These are phyloP conservation scores for Gautieria morchelliformis DNA, from an alignment of 768 basidiomycete species.

Conservation along the genomic window DNA sequence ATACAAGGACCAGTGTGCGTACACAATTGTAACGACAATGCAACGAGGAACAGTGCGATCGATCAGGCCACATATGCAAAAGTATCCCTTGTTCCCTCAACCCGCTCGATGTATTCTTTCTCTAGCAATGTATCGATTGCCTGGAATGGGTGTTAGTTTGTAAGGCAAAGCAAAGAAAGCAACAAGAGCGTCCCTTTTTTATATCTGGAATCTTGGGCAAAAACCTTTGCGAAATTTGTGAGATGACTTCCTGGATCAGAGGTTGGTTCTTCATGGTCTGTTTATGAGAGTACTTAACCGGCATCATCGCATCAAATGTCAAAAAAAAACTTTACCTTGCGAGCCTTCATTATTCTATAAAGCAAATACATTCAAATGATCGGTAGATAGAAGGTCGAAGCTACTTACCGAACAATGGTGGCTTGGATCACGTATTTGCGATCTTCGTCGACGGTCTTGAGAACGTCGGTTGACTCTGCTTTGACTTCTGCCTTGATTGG, in stretches of 20 bases:
- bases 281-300: background rate
- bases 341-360: conserved; percentile 84
- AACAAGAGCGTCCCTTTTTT: conserved; percentile 59
- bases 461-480: conserved; percentile 78
- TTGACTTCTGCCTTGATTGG: conserved; percentile 94
- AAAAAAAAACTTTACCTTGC: conserved; percentile 34
- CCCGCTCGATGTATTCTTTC: conserved; percentile 96
- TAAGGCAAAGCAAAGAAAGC: background rate
- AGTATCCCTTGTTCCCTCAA: conserved; percentile 83
- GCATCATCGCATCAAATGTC: background rate
- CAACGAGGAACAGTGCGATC: background rate
- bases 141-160: conserved; percentile 26
- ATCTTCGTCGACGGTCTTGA: conserved; percentile 95
- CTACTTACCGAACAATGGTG: conserved; percentile 68
- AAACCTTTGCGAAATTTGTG: conserved; percentile 81
- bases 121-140: conserved; percentile 88
- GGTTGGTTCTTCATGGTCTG: conserved; percentile 86
- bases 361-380: conserved; percentile 10
- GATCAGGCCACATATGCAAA: conserved; percentile 67
- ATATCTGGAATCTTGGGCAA: conserved; percentile 92
- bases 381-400: background rate
- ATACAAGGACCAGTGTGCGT: background rate
- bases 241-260: conserved; percentile 82
- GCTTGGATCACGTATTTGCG: conserved; percentile 95
- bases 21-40: background rate